Evolutionary conservation across 805 yeast species (phyloP).

Genomic region (Candida golubevii): DNA sequence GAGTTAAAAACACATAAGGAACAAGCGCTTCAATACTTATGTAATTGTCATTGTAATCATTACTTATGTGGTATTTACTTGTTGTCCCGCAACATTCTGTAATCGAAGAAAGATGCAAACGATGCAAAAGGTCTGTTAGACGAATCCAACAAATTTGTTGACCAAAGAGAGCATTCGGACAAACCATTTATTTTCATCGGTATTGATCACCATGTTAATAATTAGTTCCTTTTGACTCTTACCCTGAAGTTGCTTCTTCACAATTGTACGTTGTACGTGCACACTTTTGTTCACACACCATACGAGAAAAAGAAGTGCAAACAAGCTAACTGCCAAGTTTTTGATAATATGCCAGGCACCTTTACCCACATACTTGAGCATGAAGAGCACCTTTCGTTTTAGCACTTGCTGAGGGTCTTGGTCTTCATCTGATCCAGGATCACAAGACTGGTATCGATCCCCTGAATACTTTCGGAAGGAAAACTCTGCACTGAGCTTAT

Average conservation of each 20-base stretch:
- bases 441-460: not conserved
- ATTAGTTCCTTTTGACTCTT: conserved; percentile 34
- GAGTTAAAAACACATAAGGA: no score
- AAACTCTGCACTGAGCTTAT: conserved; percentile 41
- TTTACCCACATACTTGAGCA: conserved; percentile 27
- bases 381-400: conserved; percentile 20
- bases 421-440: conserved; percentile 8
- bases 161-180: conserved; percentile 32
- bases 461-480: conserved; percentile 7
- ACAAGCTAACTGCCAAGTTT: conserved; percentile 32
- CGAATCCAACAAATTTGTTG: conserved; percentile 42
- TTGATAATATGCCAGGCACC: conserved; percentile 27
- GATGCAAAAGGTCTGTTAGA: conserved; percentile 8
- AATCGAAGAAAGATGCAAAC: not conserved
- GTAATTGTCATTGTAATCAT: no score
- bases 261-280: conserved; percentile 34
- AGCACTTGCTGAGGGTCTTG: conserved; percentile 11
- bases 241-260: conserved; percentile 25
- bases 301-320: conserved; percentile 35
- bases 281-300: conserved; percentile 43
- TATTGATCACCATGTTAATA: conserved; percentile 39
- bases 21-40: no score
- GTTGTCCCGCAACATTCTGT: conserved; percentile 11
- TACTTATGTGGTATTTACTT: not conserved
- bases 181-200: conserved; percentile 43